Conservation (phyloP, 23 red algal species). For the Agarophyton chilense region DNA sequence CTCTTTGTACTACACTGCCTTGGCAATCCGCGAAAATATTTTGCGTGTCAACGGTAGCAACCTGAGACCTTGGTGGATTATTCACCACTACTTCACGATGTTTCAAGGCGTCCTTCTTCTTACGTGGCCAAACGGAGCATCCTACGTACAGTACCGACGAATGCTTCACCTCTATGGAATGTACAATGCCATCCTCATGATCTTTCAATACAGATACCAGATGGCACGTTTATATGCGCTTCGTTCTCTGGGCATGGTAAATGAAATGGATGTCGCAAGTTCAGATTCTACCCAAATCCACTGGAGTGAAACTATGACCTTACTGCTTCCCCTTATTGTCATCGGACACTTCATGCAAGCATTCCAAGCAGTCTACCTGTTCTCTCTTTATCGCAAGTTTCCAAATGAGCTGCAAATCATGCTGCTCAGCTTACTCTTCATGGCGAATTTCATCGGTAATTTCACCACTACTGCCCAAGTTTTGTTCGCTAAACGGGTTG, state of each 20-base stretch:
- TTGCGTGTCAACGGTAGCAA: slow-evolving; percentile 91
- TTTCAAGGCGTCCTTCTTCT: slow-evolving; percentile 78
- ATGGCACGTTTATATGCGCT: slow-evolving; percentile 96
- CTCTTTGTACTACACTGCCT: slow-evolving; percentile 91
- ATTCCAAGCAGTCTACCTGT: slow-evolving; percentile 61
- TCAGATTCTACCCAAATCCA: slow-evolving; percentile 93
- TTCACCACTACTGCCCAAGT: slow-evolving; percentile 74
- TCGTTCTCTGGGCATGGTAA: slow-evolving; percentile 89
- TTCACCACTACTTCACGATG: slow-evolving; percentile 97
- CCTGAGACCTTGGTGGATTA: slow-evolving; percentile 95
- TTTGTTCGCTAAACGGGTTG: slow-evolving; percentile 66
- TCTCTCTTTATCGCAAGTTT: slow-evolving; percentile 51
- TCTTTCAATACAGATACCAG: slow-evolving; percentile 96
- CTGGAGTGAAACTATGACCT: slow-evolving; percentile 88
- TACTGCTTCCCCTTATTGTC: slow-evolving; percentile 87
- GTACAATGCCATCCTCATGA: slow-evolving; percentile 93
- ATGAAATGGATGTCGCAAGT: slow-evolving; percentile 97
- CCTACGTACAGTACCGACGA: slow-evolving; percentile 79
- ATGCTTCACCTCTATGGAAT: slow-evolving; percentile 86
- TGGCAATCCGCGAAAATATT: slow-evolving; percentile 95
- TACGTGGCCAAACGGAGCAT: slow-evolving; percentile 86
- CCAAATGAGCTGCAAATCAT: slow-evolving; percentile 68
- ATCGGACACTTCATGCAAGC: slow-evolving; percentile 89
- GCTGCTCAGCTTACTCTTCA: slow-evolving; percentile 56
- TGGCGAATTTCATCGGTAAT: slow-evolving; percentile 88